Evolutionary conservation across 257 asterid species (phyloP).

Genomic region (Fraxinus americana): DNA sequence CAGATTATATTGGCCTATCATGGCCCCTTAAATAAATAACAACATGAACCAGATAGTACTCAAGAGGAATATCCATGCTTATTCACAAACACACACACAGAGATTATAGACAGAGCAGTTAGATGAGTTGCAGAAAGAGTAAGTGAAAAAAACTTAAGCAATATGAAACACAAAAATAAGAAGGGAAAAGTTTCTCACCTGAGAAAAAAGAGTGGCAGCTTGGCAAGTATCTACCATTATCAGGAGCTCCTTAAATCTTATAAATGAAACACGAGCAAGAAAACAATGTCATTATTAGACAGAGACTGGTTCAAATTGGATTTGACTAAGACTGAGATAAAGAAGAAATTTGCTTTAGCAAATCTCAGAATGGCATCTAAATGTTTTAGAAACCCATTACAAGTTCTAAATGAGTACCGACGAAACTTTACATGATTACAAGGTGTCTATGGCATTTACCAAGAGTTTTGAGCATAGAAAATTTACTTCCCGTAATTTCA

Average conservation of each 20-base stretch:
- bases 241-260: constrained; percentile 94
- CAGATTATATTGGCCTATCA: background rate
- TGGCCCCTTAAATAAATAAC: background rate
- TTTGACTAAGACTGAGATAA: background rate
- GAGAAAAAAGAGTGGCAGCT: constrained; percentile 98
- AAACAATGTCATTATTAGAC: constrained; percentile 10
- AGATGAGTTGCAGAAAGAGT: background rate
- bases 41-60: background rate
- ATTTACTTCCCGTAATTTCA: background rate
- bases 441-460: background rate
- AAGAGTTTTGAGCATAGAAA: background rate
- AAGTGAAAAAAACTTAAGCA: background rate
- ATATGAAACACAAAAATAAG: constrained; percentile 8
- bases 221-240: constrained; percentile 99
- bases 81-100: background rate
- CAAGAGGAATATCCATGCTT: background rate
- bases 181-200: constrained; percentile 49
- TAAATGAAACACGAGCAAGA: constrained; percentile 32
- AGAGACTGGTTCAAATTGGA: constrained; percentile 8
- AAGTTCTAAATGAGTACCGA: constrained; percentile 19
- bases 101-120: constrained; percentile 13
- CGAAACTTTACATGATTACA: background rate
- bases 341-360: background rate
- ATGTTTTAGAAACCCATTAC: constrained; percentile 15
- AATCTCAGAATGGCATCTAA: background rate